Conservation (phyloP, 2,329 filamentous ascomycete genomes). For the Aspergillus unguis region DNA sequence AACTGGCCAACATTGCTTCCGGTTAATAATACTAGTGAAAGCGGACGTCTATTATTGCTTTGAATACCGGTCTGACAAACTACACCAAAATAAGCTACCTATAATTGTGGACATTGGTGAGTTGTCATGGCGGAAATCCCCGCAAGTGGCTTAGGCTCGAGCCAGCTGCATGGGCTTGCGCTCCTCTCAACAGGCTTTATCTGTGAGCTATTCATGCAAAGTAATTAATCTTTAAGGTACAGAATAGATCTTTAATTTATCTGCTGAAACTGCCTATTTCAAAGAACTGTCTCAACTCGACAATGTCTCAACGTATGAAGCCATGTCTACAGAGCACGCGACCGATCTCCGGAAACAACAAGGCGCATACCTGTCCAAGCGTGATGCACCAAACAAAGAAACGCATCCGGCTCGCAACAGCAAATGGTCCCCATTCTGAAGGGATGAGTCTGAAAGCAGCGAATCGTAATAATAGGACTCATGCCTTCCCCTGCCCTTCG, state of each 20-base stretch:
- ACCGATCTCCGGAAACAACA: conserved; percentile 16
- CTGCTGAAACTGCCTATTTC: not conserved
- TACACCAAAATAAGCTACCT: too few species aligned
- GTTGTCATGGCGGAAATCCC: too few species aligned
- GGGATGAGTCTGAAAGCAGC: conserved; percentile 7
- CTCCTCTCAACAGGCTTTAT: too few species aligned
- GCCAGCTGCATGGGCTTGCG: too few species aligned
- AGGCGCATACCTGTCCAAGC: not conserved
- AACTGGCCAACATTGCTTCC: too few species aligned
- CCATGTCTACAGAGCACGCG: conserved; percentile 2
- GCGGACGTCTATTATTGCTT: too few species aligned
- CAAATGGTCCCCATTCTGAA: not conserved
- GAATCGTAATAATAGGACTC: conserved; percentile 3
- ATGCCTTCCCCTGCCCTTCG: not conserved
- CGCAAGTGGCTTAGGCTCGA: too few species aligned
- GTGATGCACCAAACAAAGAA: conserved; percentile 3
- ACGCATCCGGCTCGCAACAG: not conserved
- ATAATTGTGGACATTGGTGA: too few species aligned
- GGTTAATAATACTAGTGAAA: too few species aligned
- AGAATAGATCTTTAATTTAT: too few species aligned
- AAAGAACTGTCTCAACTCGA: not conserved
- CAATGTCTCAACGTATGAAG: not conserved
- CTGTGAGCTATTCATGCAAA: not conserved
- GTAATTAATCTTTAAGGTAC: not conserved
- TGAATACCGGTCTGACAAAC: too few species aligned